Base-by-base conservation (phyloP, 495 filamentous ascomycete genomes). In the Penicillium arizonense region DNA sequence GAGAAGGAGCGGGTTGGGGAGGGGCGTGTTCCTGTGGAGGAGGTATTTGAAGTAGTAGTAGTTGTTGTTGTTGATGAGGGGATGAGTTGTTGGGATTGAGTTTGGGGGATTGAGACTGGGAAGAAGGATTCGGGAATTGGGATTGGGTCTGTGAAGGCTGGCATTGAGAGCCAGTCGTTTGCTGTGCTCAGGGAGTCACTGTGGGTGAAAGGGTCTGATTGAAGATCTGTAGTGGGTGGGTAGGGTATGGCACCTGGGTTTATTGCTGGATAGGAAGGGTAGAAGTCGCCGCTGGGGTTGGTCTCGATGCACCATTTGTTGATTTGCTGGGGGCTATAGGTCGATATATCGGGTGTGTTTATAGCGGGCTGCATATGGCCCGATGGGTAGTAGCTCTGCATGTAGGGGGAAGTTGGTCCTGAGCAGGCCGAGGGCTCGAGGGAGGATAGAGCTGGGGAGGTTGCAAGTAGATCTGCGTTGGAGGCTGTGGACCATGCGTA, bases 401-500 rank as follows among this genome's bases (percentile, higher is more conserved):
- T 59, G 45, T 59, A 67, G n/a, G 61, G 53, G 14, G 63, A 48
- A 10, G 28, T 44, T 8, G 50, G 28, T 11, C 52, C 37, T 2
- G 51, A 43, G 18, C 41, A 36, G 18, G 50, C 16, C 7, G 44
- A 11, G 26, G 50, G 30, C 8, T 54, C 59, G 21, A 48, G 37
- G 2, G 56, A 49, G 4, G 51, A 50, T 3, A 49, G 20, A 21
- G 50, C 18, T 1, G 61, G 43, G 4, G 48, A 50, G 4, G 9
- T 36, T 47, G 39, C 45, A 14, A 61, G 32, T 14, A 54, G 45
- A 6, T 58, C 63, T n/a, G 53, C 35, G 24, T 53, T 52, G 8
- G 63, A 66, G 3, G 60, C 21, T 38, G 38, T 58, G 11, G 63
- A 66, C 63, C 63, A 66, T 12, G 57, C 48, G 37, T 53, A 64